A percentile compares a stretch with the other conserved stretches of the same genome.
Evolutionary conservation across 139 green algal species (phyloP).

Genomic region (Nannochloris sp.): DNA sequence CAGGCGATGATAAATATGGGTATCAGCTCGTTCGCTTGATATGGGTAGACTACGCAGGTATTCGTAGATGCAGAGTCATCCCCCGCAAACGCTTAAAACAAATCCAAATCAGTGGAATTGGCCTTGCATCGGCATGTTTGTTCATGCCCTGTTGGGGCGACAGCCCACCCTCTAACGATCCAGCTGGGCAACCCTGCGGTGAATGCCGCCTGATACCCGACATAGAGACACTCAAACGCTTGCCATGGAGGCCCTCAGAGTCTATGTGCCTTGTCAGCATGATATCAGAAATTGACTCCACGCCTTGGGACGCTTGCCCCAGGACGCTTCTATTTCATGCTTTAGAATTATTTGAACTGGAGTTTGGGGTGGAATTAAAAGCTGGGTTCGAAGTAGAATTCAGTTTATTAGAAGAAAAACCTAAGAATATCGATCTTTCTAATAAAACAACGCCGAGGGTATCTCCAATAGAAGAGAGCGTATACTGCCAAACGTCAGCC

Average conservation of each 20-base stretch:
- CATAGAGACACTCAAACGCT: too few relatives aligned
- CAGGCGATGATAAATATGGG: background rate
- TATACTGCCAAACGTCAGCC: slow-evolving; percentile 30
- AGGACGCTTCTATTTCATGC: slow-evolving; percentile 4
- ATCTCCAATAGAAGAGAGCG: slow-evolving; percentile 26
- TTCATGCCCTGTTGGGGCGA: slow-evolving; percentile 29
- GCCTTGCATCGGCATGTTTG: slow-evolving; percentile 28
- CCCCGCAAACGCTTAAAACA: background rate
- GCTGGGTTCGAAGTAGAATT: slow-evolving; percentile 10
- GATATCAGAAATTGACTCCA: background rate
- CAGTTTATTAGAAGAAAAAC: slow-evolving; percentile 1
- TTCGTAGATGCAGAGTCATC: slow-evolving; percentile 5
- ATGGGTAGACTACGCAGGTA: background rate
- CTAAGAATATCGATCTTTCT: background rate
- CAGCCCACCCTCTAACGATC: background rate
- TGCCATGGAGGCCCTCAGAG: background rate
- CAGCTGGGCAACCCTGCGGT: slow-evolving; percentile 19
- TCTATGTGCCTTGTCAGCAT: background rate
- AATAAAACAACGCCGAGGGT: too few relatives aligned
- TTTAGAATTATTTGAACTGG: background rate
- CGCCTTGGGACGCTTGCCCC: slow-evolving; percentile 33
- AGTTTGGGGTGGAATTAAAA: background rate
- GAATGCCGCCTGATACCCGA: slow-evolving; percentile 37
- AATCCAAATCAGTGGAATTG: background rate
- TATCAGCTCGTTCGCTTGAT: background rate